Conservation (phyloP, 306 rosid genomes). For the Casuarina equisetifolia region DNA sequence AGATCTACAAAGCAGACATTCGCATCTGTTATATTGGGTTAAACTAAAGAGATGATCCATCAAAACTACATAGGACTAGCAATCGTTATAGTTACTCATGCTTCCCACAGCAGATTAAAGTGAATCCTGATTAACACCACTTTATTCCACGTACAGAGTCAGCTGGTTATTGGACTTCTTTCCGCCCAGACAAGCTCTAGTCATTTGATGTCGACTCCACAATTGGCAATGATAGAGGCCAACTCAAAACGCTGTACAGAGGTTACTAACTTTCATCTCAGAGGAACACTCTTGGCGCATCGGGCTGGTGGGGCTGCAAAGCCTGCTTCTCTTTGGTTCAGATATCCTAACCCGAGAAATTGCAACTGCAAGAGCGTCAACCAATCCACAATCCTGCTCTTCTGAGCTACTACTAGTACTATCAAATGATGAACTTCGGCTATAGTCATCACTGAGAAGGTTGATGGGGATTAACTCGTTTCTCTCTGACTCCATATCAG, state of each 20-base stretch:
- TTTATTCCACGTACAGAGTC: not conserved
- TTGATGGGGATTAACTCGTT: constrained; percentile 31
- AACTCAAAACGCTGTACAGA: constrained; percentile 89
- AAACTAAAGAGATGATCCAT: not conserved
- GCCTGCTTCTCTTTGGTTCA: constrained; percentile 89
- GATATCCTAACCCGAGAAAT: constrained; percentile 92
- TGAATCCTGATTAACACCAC: not conserved
- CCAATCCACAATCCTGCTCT: constrained; percentile 57
- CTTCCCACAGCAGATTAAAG: not conserved
- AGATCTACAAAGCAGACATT: not conserved
- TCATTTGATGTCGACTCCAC: not conserved
- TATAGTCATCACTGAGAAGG: constrained; percentile 44
- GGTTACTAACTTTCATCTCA: constrained; percentile 91
- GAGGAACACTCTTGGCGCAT: constrained; percentile 90
- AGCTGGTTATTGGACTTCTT: constrained; percentile 1
- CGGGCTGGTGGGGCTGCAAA: constrained; percentile 81
- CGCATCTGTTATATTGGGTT: not conserved
- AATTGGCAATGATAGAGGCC: constrained; percentile 4
- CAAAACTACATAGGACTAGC: not conserved
- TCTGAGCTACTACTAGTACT: constrained; percentile 52
- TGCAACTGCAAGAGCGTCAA: constrained; percentile 93
- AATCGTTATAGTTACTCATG: not conserved
- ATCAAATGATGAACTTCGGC: constrained; percentile 49
- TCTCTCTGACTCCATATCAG: constrained; percentile 48
- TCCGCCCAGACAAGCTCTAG: not conserved